Base-by-base conservation (phyloP, 768 basidiomycete genomes). In the Russula olivacea region DNA sequence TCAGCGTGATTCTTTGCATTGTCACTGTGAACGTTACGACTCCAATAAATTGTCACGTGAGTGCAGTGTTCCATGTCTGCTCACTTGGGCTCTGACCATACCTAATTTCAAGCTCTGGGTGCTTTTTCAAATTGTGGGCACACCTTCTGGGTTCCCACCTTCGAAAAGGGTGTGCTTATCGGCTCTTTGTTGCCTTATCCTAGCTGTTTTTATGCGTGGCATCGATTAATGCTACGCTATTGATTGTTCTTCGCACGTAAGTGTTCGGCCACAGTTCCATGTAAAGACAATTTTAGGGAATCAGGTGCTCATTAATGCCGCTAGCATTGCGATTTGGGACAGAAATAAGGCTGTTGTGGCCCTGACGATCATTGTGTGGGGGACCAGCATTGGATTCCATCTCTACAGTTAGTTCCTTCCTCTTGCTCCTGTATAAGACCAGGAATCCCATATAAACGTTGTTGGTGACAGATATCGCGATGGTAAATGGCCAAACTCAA, bases 161-260 rank as follows among this genome's bases (percentile, higher is more conserved):
- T 23, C 47, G 12, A 48, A 14, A 25, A 25, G 0, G 15, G 23
- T 14, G 2, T 23, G 25, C 48, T 28, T 5, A 25, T 49, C 5
- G 15, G 23, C 25, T 45, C 9, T 4, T 43, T 9, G 21, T 21
- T 10, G 6, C 36, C 36, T 12, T 43, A 21, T 56, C 14, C 14
- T 47, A 53, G 59, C 9, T 43, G 0, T 61, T 55, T 25, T 12
- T 19, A 17, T 54, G 47, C 11, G 1, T 34, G 1, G 52, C 1
- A 17, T 7, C 47, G n/a, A 45, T 12, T 9, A 21, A 23, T 0
- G 36, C 58, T 17, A n/a, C 49, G 11, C 23, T 59, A 4, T 32
- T 59, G 48, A 40, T 59, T 15, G 58, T 50, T 25, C 48, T 59
- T n/a, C 58, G 58, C 58, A 59, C 38, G 58, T 59, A 51, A 19